These are phyloP conservation scores for Inonotus hispidus DNA, from an alignment of 1,284 basidiomycete genomes.

Conservation along the genomic window DNA sequence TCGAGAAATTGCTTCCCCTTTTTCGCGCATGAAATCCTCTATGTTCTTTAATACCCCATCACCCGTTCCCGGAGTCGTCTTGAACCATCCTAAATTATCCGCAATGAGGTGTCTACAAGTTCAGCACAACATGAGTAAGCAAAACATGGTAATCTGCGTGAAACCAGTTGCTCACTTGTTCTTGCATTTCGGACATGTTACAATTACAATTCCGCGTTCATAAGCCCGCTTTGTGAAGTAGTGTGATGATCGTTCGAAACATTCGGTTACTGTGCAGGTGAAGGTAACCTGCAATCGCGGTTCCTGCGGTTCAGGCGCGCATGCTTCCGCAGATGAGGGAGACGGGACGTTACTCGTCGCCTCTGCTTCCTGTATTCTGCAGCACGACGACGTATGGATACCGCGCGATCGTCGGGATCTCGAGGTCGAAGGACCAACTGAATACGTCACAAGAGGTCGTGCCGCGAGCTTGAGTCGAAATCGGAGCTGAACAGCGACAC, in stretches of 20 bases:
- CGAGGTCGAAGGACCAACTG: conserved; percentile 15
- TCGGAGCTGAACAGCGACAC: conserved; percentile 34
- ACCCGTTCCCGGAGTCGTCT: conserved; percentile 56
- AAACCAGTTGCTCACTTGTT: conserved; percentile 59
- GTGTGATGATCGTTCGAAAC: conserved; percentile 82
- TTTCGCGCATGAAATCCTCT: conserved; percentile 73
- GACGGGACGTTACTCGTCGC: conserved; percentile 16
- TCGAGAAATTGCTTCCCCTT: conserved; percentile 69
- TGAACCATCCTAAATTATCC: conserved; percentile 92
- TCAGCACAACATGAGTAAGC: background rate
- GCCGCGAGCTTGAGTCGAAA: conserved; percentile 32
- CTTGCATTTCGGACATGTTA: conserved; percentile 89
- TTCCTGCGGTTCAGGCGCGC: conserved; percentile 32
- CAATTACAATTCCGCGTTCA: conserved; percentile 83
- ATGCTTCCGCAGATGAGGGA: conserved; percentile 18
- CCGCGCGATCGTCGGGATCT: conserved; percentile 3
- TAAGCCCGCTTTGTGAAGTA: conserved; percentile 85
- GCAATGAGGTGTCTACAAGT: conserved; percentile 74
- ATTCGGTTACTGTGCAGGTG: conserved; percentile 80
- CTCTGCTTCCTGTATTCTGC: background rate
- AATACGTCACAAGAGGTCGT: conserved; percentile 20
- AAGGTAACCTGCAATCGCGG: conserved; percentile 74
- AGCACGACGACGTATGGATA: conserved; percentile 1
- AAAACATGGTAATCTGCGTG: background rate
- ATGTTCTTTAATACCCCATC: conserved; percentile 71